Conservation (phyloP, 2,329 filamentous ascomycete genomes). For the Ophiocordyceps polyrhachis-furcata region DNA sequence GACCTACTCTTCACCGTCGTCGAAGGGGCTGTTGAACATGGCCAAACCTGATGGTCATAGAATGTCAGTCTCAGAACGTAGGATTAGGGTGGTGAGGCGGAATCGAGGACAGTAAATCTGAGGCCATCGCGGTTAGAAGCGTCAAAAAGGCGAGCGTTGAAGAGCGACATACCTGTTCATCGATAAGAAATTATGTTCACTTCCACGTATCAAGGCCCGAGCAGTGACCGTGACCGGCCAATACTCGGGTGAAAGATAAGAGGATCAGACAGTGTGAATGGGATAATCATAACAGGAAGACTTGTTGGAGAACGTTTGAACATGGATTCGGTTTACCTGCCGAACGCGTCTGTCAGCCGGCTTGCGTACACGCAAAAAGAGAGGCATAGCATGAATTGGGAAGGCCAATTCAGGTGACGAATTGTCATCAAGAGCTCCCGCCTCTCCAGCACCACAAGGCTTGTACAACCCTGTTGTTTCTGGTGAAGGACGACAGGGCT, state of each 20-base stretch:
- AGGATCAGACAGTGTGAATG: conserved; percentile 45
- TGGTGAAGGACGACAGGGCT: conserved; percentile 28
- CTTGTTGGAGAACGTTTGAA: not conserved
- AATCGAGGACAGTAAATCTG: not conserved
- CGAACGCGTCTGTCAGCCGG: conserved; percentile 13
- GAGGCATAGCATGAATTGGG: conserved; percentile 1
- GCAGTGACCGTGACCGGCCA: conserved; percentile 8
- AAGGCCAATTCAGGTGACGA: conserved; percentile 42
- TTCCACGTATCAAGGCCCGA: not conserved
- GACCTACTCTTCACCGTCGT: not conserved
- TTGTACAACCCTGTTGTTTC: conserved; percentile 42
- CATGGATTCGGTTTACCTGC: conserved; percentile 13
- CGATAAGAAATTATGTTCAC: not conserved
- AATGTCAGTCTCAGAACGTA: conserved; percentile 1
- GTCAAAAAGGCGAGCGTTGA: not conserved
- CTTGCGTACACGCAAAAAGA: conserved; percentile 3
- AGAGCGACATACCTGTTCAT: conserved; percentile 24
- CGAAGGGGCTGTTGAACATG: not conserved
- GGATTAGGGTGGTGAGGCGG: not conserved
- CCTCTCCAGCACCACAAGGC: conserved; percentile 32
- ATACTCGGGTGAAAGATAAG: conserved; percentile 16
- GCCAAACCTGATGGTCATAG: not conserved
- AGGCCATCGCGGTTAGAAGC: not conserved
- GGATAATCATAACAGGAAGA: not conserved
- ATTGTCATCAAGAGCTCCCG: conserved; percentile 43